Evolutionary conservation across 306 rosid genomes (phyloP).

Genomic region (Macrotyloma uniflorum): DNA sequence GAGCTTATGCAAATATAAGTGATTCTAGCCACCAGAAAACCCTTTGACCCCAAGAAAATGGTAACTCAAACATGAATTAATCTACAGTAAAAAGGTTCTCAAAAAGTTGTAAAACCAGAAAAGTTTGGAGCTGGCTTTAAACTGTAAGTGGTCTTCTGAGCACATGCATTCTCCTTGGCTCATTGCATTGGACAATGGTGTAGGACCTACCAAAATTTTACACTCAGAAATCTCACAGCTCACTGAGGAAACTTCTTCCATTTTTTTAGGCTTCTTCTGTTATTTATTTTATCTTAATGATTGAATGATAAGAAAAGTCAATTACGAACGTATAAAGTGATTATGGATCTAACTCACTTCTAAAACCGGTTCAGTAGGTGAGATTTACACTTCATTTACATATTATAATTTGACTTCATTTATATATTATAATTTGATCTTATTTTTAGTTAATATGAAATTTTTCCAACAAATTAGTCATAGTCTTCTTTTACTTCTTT

Average conservation of each 20-base stretch:
- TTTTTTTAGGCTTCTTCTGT: neutral
- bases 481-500: neutral
- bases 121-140: neutral
- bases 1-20: neutral
- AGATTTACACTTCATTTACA: too few relatives aligned
- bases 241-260: neutral
- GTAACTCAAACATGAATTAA: neutral
- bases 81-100: neutral
- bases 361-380: too few relatives aligned
- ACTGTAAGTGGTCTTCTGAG: neutral
- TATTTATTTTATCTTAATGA: neutral
- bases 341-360: too few relatives aligned
- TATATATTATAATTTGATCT: too few relatives aligned
- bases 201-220: neutral
- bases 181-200: neutral
- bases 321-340: too few relatives aligned
- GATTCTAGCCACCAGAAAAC: neutral
- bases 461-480: too few relatives aligned
- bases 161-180: neutral
- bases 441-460: too few relatives aligned
- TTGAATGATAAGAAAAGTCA: too few relatives aligned
- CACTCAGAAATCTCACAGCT: conserved; percentile 1
- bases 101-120: neutral
- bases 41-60: neutral
- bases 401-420: too few relatives aligned